Percentiles rank a stretch among this genome's conserved stretches.
Conservation (phyloP, 2,329 filamentous ascomycete species). For the Trichoderma sp. region DNA sequence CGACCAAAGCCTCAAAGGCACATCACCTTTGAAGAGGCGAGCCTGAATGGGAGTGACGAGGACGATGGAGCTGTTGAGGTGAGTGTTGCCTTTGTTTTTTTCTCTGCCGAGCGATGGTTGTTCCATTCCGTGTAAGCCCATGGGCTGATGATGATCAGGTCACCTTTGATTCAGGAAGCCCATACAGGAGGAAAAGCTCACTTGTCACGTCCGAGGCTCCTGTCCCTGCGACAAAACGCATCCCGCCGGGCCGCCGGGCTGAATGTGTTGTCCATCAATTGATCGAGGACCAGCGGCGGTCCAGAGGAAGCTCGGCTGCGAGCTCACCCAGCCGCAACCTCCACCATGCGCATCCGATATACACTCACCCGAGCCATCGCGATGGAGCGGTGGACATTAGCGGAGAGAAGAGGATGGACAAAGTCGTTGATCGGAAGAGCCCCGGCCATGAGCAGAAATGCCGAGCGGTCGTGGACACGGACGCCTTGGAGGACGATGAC, state of each 20-base stretch:
- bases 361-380: constrained; percentile 25
- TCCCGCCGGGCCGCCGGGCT: constrained; percentile 37
- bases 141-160: constrained; percentile 43
- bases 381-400: constrained; percentile 22
- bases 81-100: constrained; percentile 18
- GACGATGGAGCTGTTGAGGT: constrained; percentile 54
- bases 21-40: constrained; percentile 35
- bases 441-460: constrained; percentile 22
- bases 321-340: constrained; percentile 27
- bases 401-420: constrained; percentile 24
- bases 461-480: constrained; percentile 38
- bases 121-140: neutral
- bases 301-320: constrained; percentile 28
- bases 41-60: constrained; percentile 49
- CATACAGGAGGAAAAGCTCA: constrained; percentile 65
- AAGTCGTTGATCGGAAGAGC: constrained; percentile 27
- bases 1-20: neutral
- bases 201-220: constrained; percentile 53
- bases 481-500: constrained; percentile 39
- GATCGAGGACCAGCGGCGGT: constrained; percentile 54
- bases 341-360: constrained; percentile 32
- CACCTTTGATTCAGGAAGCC: constrained; percentile 59
- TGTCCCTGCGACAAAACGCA: constrained; percentile 31
- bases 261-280: constrained; percentile 66
- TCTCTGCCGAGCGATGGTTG: neutral